Evolutionary conservation across 2,329 filamentous ascomycete species (phyloP).

Genomic region (Cercospora sp.): DNA sequence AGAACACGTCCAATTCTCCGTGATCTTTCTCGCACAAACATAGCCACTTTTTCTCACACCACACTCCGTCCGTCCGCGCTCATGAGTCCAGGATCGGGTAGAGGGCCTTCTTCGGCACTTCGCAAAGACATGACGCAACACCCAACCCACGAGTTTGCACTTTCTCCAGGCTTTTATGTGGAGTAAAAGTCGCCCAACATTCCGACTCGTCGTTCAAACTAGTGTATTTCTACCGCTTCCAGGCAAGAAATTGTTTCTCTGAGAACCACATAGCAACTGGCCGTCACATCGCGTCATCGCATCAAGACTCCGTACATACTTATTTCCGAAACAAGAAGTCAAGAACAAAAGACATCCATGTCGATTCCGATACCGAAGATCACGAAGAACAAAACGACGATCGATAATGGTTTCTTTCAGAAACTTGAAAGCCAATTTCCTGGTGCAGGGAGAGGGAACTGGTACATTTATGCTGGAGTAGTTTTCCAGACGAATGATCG

Average conservation of each 20-base stretch:
- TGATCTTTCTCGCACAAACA: not conserved
- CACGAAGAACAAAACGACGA: slow-evolving; percentile 8
- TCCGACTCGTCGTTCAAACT: not conserved
- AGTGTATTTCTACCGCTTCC: not conserved
- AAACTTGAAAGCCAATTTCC: slow-evolving; percentile 21
- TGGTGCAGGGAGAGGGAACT: slow-evolving; percentile 12
- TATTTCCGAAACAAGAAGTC: too few species aligned
- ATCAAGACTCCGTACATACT: not conserved
- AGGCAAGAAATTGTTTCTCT: not conserved
- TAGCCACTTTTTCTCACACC: not conserved
- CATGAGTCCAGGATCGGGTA: not conserved
- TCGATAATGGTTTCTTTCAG: slow-evolving; percentile 21
- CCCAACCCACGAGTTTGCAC: slow-evolving; percentile 1
- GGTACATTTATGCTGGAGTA: slow-evolving; percentile 23
- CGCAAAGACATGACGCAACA: not conserved
- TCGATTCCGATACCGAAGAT: slow-evolving; percentile 2
- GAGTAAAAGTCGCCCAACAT: not conserved
- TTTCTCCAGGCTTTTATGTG: not conserved
- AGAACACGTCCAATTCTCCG: not conserved
- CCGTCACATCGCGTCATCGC: not conserved
- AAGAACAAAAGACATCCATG: too few species aligned
- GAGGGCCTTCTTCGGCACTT: slow-evolving; percentile 2
- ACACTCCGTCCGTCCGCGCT: not conserved
- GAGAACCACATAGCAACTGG: not conserved
- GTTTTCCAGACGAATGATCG: slow-evolving; percentile 26